Conservation (phyloP, 305 asterid genomes). For the Fraxinus platypoda region DNA sequence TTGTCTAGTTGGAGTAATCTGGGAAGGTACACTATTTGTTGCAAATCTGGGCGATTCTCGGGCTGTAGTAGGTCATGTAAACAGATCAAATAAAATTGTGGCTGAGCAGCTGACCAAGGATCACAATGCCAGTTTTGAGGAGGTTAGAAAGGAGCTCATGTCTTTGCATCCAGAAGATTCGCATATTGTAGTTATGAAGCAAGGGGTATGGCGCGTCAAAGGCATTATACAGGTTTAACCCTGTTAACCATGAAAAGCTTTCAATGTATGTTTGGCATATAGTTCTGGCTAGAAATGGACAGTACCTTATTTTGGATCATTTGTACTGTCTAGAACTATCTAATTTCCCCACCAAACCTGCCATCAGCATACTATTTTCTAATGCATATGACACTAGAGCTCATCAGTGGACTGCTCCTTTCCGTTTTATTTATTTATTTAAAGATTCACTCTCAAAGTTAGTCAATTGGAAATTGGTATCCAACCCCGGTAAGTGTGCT, state of each 20-base stretch:
- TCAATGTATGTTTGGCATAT: background rate
- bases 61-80: constrained; percentile 55
- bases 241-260: background rate
- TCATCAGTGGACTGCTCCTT: too few relatives aligned
- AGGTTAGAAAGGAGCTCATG: constrained; percentile 60
- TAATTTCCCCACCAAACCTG: too few relatives aligned
- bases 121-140: constrained; percentile 62
- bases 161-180: constrained; percentile 63
- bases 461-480: too few relatives aligned
- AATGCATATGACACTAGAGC: too few relatives aligned
- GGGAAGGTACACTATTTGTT: constrained; percentile 49
- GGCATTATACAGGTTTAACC: constrained; percentile 69
- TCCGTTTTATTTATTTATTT: too few relatives aligned
- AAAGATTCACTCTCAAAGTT: too few relatives aligned
- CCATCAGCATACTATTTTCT: too few relatives aligned
- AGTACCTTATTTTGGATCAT: background rate
- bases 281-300: background rate
- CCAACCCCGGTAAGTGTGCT: too few relatives aligned
- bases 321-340: too few relatives aligned
- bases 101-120: constrained; percentile 75
- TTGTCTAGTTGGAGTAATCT: constrained; percentile 69
- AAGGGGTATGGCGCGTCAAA: constrained; percentile 75
- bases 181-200: constrained; percentile 43
- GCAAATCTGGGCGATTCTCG: constrained; percentile 78
- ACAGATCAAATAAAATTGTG: constrained; percentile 40